Conservation (phyloP, 306 rosid species). For the Myrica gale region DNA sequence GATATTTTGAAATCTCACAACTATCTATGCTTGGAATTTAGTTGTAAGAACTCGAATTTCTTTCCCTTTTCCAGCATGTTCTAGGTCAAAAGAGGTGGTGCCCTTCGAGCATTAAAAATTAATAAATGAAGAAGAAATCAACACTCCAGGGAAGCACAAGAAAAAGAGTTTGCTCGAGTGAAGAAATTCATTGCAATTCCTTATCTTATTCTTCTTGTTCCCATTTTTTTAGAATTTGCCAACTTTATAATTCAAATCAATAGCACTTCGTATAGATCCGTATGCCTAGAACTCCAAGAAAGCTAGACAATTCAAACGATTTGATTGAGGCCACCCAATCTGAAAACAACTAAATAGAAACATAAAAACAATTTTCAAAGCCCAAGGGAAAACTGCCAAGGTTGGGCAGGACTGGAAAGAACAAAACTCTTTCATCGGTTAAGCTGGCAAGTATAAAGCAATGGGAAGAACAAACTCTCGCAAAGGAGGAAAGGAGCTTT, state of each 20-base stretch:
- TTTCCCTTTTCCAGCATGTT: conserved; percentile 10
- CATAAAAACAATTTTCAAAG: neutral
- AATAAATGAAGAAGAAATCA: neutral
- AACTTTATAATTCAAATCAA: neutral
- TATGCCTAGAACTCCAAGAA: neutral
- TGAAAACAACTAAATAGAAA: neutral
- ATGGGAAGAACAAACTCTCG: conserved; percentile 1
- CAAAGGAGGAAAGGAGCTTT: conserved; percentile 25
- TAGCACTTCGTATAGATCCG: neutral
- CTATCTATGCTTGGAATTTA: neutral
- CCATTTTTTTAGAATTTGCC: neutral
- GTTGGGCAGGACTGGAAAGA: neutral
- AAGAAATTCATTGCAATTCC: neutral
- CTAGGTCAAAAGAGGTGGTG: conserved; percentile 3
- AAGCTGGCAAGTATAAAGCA: conserved; percentile 8
- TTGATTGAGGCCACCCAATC: neutral
- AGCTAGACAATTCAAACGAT: neutral
- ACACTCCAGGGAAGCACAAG: neutral
- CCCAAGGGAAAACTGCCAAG: no score
- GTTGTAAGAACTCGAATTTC: conserved; percentile 8
- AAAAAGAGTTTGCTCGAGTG: neutral
- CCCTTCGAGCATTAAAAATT: neutral
- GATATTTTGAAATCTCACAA: neutral
- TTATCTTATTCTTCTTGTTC: neutral
- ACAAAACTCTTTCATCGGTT: neutral